Base-by-base conservation (phyloP, 768 basidiomycete species). In the Paxillus ammoniavirescens region DNA sequence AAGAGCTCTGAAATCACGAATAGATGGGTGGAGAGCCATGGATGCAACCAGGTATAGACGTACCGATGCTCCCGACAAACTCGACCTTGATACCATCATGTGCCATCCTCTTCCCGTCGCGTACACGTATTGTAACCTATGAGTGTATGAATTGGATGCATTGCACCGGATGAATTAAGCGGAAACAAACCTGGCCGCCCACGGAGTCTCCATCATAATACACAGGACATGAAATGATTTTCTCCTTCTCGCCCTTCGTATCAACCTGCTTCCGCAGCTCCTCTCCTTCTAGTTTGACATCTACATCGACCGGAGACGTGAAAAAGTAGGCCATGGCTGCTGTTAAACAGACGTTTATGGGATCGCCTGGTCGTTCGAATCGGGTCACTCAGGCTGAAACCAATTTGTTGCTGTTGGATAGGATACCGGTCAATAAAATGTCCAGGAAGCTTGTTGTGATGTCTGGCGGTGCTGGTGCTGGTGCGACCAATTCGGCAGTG, bases 31-130 rank as follows among this genome's bases (percentile, higher is more conserved):
- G 49, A 23, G 41, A 13, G 10, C 28, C 1, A 35, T 6, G 23
- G 15, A 50, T 14, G 35, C 28, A 12, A 31, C 52, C n/a, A 46
- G 49, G 49, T 45, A 33, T 6, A 2, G 36, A 71, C 87, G 40
- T 58, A 89, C 96, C 96, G 65, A 98, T 98, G 64, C 87, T 92
- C 30, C 97, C 94, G 26, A 94, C 89, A 65, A 99, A 95, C 73
- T 98, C 95, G 42, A 99, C 91, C 72, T 98, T 94, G 69, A 99
- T 94, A 3, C 96, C 96, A 33, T 98, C 95, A 65, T 98, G 97
- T 17, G 87, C 79, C 56, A 96, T 77, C 70, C 88, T 93, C 83
- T 97, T 98, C 18, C 96, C 96, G 66, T 98, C 97, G 45, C 93
- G 83, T 6, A 95, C 87, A 23, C 93, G 85, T 58, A 98, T 86